A percentile compares a stretch with the other conserved stretches of the same genome.
phyloP scores from a whole-genome alignment of 108 stramenopile genomes.

The Seminavis robusta region DNA sequence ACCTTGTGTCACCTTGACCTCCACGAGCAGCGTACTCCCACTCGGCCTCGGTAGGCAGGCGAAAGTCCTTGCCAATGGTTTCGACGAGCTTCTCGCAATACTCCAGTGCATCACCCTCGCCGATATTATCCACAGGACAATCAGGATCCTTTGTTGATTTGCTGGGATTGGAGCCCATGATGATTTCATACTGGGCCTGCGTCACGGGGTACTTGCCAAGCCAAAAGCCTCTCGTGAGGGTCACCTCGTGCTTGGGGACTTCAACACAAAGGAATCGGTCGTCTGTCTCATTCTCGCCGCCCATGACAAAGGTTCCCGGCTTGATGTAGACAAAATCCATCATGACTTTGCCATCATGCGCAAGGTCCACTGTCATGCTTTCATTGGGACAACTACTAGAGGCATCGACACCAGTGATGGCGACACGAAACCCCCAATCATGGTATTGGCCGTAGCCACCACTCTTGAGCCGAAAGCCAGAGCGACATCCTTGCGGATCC shows the following conservation, averaged over 20 bases:
- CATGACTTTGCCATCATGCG: background rate
- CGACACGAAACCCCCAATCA: conserved; percentile 11
- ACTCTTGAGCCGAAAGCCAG: background rate
- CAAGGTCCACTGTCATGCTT: background rate
- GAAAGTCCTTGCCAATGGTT: background rate
- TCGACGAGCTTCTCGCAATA: background rate
- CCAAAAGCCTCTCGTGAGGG: conserved; percentile 6
- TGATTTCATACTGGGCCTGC: conserved; percentile 2
- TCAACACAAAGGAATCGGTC: background rate
- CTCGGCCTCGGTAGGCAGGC: conserved; percentile 13
- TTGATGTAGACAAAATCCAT: conserved; percentile 11
- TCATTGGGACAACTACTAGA: background rate
- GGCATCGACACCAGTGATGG: background rate
- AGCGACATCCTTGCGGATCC: background rate
- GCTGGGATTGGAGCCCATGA: conserved; percentile 1
- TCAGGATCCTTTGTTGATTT: conserved; percentile 6
- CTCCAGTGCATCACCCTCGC: background rate
- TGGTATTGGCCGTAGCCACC: conserved; percentile 6
- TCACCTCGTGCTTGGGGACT: conserved; percentile 4
- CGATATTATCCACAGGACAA: conserved; percentile 6
- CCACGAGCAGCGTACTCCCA: conserved; percentile 14
- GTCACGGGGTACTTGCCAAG: conserved; percentile 12
- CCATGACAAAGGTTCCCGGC: conserved; percentile 9
- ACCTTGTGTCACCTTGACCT: background rate
- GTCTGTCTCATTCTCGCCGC: conserved; percentile 1